phyloP scores from a whole-genome alignment of 306 rosid genomes.

The Pachyrhizus erosus region DNA sequence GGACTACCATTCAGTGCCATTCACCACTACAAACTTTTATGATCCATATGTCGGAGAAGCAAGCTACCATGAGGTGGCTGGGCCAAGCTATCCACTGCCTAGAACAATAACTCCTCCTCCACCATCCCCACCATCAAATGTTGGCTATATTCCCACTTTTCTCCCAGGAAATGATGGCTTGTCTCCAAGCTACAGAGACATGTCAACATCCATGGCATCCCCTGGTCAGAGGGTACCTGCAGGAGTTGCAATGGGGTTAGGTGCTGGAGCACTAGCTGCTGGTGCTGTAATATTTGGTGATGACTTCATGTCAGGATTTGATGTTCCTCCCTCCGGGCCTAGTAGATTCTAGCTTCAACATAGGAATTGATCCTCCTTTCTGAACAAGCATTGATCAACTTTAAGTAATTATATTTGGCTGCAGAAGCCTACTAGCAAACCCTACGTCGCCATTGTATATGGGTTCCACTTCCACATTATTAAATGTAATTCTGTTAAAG shows the following conservation, averaged over 20 bases:
- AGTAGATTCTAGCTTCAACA: slow-evolving; percentile 53
- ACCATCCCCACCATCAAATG: slow-evolving; percentile 67
- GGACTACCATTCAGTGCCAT: slow-evolving; percentile 49
- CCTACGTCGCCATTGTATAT: background rate
- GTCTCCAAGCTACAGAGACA: slow-evolving; percentile 51
- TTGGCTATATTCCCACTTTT: slow-evolving; percentile 64
- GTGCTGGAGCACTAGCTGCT: slow-evolving; percentile 85
- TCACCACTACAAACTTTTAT: slow-evolving; percentile 52
- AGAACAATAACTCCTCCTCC: slow-evolving; percentile 61
- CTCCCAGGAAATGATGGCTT: slow-evolving; percentile 54
- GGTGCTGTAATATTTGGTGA: slow-evolving; percentile 89
- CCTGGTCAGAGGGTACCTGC: slow-evolving; percentile 46
- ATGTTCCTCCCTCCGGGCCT: slow-evolving; percentile 56
- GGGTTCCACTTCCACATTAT: slow-evolving; percentile 23
- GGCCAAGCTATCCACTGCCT: slow-evolving; percentile 58
- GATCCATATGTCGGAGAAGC: slow-evolving; percentile 55
- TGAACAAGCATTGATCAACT: slow-evolving; percentile 42
- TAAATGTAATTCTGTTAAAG: background rate
- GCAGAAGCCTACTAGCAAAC: background rate
- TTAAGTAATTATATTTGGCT: slow-evolving; percentile 29
- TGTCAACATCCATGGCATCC: slow-evolving; percentile 57
- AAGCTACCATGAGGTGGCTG: slow-evolving; percentile 49
- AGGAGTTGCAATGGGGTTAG: slow-evolving; percentile 66
- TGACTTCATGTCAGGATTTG: slow-evolving; percentile 78
- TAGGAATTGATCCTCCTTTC: slow-evolving; percentile 59